Percentiles rank a stretch among this genome's conserved stretches.
Evolutionary conservation across 352 stramenopile genomes (phyloP).

Genomic region (Hyaloperonospora brassicae): DNA sequence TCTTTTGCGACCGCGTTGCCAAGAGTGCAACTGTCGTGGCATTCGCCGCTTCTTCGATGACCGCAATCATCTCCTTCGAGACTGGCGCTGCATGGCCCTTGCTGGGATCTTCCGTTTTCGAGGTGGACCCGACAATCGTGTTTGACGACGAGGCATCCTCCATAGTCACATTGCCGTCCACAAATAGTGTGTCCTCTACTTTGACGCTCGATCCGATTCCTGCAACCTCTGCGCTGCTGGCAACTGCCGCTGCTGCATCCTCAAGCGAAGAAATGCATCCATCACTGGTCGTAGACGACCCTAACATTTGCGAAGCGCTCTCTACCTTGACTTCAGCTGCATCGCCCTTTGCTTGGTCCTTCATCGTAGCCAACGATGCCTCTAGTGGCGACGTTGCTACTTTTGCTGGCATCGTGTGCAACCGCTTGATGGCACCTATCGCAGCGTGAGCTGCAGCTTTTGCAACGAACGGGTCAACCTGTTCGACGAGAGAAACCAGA

Average conservation of each 20-base stretch:
- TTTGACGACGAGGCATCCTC: constrained; percentile 14
- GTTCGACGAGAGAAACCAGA: constrained; percentile 41
- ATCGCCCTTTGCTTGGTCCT: background rate
- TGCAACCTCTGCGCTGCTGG: constrained; percentile 27
- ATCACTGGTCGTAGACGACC: constrained; percentile 5
- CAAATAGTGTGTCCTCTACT: background rate
- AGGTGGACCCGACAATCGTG: background rate
- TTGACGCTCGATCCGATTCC: constrained; percentile 24
- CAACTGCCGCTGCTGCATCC: constrained; percentile 33
- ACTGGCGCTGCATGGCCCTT: constrained; percentile 9
- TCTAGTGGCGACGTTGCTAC: background rate
- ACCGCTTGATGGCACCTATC: constrained; percentile 49
- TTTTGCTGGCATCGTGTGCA: constrained; percentile 40
- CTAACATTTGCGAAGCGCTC: background rate
- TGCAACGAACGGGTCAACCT: constrained; percentile 61
- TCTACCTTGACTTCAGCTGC: constrained; percentile 14
- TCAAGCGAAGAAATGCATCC: constrained; percentile 24
- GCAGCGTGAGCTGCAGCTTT: constrained; percentile 62
- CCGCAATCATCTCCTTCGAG: constrained; percentile 49
- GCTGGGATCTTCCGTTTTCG: constrained; percentile 2
- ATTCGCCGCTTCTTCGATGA: constrained; percentile 52
- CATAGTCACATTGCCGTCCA: constrained; percentile 45
- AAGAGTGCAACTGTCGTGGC: constrained; percentile 19
- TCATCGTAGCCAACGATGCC: background rate
- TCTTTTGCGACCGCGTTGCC: constrained; percentile 38